Percentiles rank a stretch among this genome's conserved stretches.
Conservation (phyloP, 768 basidiomycete species). For the Auricularia auricula-judae region DNA sequence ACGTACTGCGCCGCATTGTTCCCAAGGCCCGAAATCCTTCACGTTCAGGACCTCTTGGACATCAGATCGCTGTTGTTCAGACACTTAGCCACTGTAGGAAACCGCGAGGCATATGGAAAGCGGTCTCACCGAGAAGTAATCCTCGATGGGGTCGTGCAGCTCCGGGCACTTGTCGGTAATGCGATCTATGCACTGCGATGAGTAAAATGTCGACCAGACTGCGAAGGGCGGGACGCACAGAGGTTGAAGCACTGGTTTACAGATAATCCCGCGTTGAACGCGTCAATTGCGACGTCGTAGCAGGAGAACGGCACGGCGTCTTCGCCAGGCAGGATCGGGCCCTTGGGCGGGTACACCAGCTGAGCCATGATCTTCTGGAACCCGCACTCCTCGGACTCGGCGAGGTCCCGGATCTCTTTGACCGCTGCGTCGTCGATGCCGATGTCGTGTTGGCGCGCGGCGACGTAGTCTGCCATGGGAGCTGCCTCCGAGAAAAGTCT, state of each 20-base stretch:
- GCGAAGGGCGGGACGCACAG: not conserved
- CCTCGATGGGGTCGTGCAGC: constrained; percentile 5
- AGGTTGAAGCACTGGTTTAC: constrained; percentile 1
- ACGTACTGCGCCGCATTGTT: constrained; percentile 5
- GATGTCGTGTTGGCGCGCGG: not conserved
- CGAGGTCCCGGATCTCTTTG: not conserved
- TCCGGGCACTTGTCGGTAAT: constrained; percentile 7
- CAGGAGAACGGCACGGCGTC: not conserved
- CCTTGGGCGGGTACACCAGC: too few species aligned
- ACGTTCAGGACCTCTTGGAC: constrained; percentile 5
- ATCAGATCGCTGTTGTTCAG: not conserved
- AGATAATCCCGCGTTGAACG: not conserved
- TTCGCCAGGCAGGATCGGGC: not conserved
- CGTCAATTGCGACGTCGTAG: not conserved
- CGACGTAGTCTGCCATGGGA: not conserved
- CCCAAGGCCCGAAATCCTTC: constrained; percentile 2
- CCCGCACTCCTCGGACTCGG: too few species aligned
- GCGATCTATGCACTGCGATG: not conserved
- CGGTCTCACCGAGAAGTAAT: constrained; percentile 4
- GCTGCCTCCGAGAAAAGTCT: not conserved
- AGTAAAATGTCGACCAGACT: not conserved
- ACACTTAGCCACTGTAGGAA: not conserved
- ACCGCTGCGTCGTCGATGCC: not conserved
- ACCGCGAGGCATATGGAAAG: not conserved
- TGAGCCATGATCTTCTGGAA: too few species aligned